Base-by-base conservation (phyloP, 192 early-diverging fungal genomes). In the Backusella circina region DNA sequence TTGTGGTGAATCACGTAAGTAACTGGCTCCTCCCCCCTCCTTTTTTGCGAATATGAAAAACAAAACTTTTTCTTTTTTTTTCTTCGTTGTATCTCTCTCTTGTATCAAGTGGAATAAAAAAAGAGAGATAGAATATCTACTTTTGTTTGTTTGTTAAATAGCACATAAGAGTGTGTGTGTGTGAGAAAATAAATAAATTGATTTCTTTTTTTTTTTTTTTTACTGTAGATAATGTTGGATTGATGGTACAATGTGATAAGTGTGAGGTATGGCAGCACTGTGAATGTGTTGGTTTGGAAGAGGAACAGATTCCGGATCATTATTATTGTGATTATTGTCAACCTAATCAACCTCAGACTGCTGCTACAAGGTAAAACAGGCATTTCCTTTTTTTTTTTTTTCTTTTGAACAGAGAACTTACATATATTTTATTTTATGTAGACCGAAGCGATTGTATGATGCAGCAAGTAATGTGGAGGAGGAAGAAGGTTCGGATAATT, bases 251-350 rank as follows among this genome's bases (percentile, higher is more conserved):
- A 80, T 98, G 96, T 84, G 96, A 98, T 75, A 86, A 88, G 7
- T 98, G 96, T 84, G 86, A 91, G 65, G 93, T 95, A 5, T 98
- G 96, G 96, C 96, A 98, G 81, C 96, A 98, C 78, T 92, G 92
- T 67, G 88, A 92, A n/a, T 98, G 96, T 83, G 92, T 98, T 79
- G 91, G 92, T 67, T 79, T 98, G 66, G 87, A 86, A 70, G 88
- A 90, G 67, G 85, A 90, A 54, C 90, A 93, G 26, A 90, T 94
- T 44, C 94, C 94, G 13, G 94, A 96, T 72, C 89, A 95, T 72
- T 98, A 98, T 82, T 98, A 92, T 67, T 98, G 96, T 84, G 95
- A 98, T 71, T 88, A 90, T 50, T 98, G 96, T 81, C 87, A 85
- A 12, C 95, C 96, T n/a, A 85, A 90, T 67, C 87, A 94, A 71